Percentiles rank a stretch among this genome's conserved stretches.
Evolutionary conservation across 148 eudicot species (phyloP).

Genomic region (Suaeda aralocaspica): DNA sequence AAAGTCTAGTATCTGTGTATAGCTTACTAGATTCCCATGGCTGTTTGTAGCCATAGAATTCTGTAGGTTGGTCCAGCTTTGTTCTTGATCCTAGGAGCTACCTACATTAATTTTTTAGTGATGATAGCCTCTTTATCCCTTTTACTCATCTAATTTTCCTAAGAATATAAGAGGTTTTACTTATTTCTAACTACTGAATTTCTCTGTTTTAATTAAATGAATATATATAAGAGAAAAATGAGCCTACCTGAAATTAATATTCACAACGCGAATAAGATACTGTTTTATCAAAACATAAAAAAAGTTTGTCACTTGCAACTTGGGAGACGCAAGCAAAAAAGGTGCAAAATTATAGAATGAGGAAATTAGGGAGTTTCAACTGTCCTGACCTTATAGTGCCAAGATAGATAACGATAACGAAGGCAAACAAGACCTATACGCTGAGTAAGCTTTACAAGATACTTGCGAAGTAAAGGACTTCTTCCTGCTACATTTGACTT

Average conservation of each 20-base stretch:
- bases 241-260: neutral
- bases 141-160: neutral
- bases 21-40: too few relatives aligned
- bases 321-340: constrained; percentile 6
- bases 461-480: constrained; percentile 92
- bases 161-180: neutral
- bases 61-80: neutral
- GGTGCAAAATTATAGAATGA: constrained; percentile 7
- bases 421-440: constrained; percentile 78
- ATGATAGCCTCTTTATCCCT: neutral
- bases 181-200: neutral
- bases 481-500: constrained; percentile 66
- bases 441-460: constrained; percentile 78
- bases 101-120: neutral
- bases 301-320: neutral
- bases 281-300: neutral
- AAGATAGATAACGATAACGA: constrained; percentile 74
- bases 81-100: neutral
- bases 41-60: neutral
- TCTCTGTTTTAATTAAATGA: neutral
- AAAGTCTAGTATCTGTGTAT: too few relatives aligned
- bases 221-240: neutral
- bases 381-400: constrained; percentile 82
- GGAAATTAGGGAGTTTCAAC: constrained; percentile 1
- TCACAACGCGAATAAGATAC: neutral